Base-by-base conservation (phyloP, 352 stramenopile genomes). In the Phytophthora aleatoria region DNA sequence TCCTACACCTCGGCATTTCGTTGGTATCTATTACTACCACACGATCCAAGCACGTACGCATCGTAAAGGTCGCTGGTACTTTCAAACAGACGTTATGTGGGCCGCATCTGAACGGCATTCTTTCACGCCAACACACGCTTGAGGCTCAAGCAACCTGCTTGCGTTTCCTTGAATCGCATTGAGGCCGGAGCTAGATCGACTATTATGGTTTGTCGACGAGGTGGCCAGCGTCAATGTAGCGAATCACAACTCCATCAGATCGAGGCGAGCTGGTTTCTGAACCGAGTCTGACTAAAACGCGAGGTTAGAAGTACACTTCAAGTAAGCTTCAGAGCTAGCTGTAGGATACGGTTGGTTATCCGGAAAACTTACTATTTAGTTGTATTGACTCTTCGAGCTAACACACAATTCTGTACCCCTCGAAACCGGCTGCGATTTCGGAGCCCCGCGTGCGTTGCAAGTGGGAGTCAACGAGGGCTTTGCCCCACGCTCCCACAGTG, bases 371-470 rank as follows among this genome's bases (percentile, higher is more conserved):
- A 20, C 20, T 20, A 20, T 20, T 20, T 20, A 20, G 20, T 20
- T 20, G 20, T 20, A 16, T 64, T 38, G 43, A 24, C 47, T 51
- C 15, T 63, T 52, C 61, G 45, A 57, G 10, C 11, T n/a, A 45
- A 56, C 59, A 24, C 12, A 43, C 50, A 54, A 55, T 49, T 20
- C 20, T 20, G 30, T 26, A 20, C 8, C 16, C 26, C 15, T 36
- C 12, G 35, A 30, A 51, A 62, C 9, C 63, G 50, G 63, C 63
- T 67, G 63, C 50, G 44, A 41, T 67, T 44, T 41, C 6, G 47
- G 50, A 67, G 57, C 26, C 20, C 57, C n/a, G 63, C 63, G 63
- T 71, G 63, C 63, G 57, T 31, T 67, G 20, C 36, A 47, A 64
- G 52, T 20, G 52, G 30, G 53, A 58, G 60, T 27, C 52, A n/a